A percentile compares a stretch with the other conserved stretches of the same genome.
These are phyloP conservation scores for Phaeosphaeriaceae sp. DNA, from an alignment of 2,329 filamentous ascomycete species.

Conservation along the genomic window DNA sequence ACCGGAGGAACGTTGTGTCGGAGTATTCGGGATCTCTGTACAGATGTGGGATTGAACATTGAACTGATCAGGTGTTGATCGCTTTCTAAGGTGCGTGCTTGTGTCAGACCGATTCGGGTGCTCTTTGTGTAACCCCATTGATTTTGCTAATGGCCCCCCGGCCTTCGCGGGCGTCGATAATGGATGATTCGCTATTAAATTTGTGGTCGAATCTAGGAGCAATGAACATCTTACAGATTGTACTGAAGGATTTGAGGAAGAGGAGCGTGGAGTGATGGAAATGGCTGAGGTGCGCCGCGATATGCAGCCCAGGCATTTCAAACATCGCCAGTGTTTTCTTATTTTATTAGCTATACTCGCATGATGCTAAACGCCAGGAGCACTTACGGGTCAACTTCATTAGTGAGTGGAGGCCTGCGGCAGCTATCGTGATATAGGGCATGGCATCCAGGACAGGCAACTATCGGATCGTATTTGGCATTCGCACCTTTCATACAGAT, in stretches of 20 bases:
- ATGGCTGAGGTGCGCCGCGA: neutral
- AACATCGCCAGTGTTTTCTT: conserved; percentile 20
- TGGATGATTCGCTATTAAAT: neutral
- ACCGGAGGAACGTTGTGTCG: conserved; percentile 13
- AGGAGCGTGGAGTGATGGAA: neutral
- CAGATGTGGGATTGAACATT: neutral
- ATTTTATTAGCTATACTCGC: conserved; percentile 6
- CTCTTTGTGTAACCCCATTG: neutral
- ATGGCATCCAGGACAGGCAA: conserved; percentile 42
- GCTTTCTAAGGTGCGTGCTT: no score
- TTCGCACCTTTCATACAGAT: conserved; percentile 35
- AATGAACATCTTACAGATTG: neutral
- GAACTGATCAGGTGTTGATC: no score
- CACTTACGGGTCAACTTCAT: conserved; percentile 17
- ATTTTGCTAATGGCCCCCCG: conserved; percentile 3
- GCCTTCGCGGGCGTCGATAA: neutral
- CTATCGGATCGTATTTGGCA: conserved; percentile 33
- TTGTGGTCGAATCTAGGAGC: neutral
- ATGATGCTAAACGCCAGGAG: no score
- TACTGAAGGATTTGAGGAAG: neutral
- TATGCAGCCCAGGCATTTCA: conserved; percentile 14
- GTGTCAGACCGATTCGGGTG: no score
- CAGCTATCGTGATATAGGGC: conserved; percentile 47
- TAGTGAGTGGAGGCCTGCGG: conserved; percentile 28
- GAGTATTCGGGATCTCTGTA: conserved; percentile 21